A percentile compares a stretch with the other conserved stretches of the same genome.
Evolutionary conservation across 768 basidiomycete genomes (phyloP).

Genomic region (Leccinum subgranulosum): DNA sequence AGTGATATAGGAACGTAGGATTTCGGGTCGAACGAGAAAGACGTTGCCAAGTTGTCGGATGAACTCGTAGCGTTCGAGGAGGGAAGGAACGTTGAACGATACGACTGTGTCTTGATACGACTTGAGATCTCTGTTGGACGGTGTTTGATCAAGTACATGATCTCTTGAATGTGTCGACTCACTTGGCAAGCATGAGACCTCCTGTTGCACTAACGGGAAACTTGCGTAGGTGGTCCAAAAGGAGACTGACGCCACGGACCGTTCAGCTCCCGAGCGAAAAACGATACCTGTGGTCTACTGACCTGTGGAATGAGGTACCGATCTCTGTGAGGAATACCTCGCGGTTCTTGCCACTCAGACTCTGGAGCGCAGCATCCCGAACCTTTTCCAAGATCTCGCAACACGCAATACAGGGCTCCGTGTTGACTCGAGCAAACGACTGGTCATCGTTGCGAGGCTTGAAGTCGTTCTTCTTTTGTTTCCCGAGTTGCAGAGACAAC

Average conservation of each 20-base stretch:
- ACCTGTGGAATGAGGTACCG: constrained; percentile 93
- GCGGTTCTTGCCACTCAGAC: constrained; percentile 87
- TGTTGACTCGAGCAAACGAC: constrained; percentile 91
- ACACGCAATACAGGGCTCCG: constrained; percentile 85
- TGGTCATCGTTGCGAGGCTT: constrained; percentile 95
- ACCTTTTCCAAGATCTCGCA: constrained; percentile 85
- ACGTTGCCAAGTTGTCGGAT: constrained; percentile 95
- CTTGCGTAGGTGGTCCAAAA: constrained; percentile 92
- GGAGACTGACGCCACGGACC: constrained; percentile 47
- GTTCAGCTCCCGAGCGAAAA: constrained; percentile 8
- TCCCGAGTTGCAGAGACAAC: constrained; percentile 72
- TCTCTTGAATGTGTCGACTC: constrained; percentile 26
- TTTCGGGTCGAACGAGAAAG: constrained; percentile 94
- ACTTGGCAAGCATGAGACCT: constrained; percentile 98
- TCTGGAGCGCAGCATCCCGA: constrained; percentile 69
- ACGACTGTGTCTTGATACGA: constrained; percentile 89
- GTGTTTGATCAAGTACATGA: neutral
- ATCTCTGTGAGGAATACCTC: constrained; percentile 92
- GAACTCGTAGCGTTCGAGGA: constrained; percentile 96
- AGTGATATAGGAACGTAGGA: constrained; percentile 91
- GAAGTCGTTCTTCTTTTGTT: constrained; percentile 96
- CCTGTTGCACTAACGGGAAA: constrained; percentile 97
- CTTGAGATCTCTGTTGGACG: constrained; percentile 76
- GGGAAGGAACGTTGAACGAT: constrained; percentile 76
- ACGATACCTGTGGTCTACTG: constrained; percentile 4